Percentiles rank a stretch among this genome's conserved stretches.
Evolutionary conservation across 176 grass and related monocot species (phyloP).

Genomic region (Coix lacrymajobi): DNA sequence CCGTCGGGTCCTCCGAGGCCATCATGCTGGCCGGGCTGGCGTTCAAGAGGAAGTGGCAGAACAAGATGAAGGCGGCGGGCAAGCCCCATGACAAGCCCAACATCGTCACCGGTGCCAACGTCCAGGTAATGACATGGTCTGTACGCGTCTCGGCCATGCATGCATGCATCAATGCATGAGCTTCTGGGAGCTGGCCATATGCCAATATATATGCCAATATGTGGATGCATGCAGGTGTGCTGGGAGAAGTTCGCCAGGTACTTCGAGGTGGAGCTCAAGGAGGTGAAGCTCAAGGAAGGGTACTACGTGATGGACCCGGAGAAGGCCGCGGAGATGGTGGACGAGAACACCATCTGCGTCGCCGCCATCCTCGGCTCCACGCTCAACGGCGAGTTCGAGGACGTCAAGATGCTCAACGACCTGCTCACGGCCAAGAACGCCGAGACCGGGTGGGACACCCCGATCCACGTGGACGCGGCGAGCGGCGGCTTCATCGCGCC

Average conservation of each 20-base stretch:
- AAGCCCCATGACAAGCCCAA: slow-evolving; percentile 73
- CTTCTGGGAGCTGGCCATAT: too few relatives aligned
- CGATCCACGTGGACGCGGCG: slow-evolving; percentile 71
- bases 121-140: too few relatives aligned
- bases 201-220: too few relatives aligned
- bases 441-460: slow-evolving; percentile 69
- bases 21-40: slow-evolving; percentile 78
- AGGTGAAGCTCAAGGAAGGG: slow-evolving; percentile 64
- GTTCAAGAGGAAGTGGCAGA: slow-evolving; percentile 78
- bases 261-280: slow-evolving; percentile 78
- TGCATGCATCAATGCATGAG: too few relatives aligned
- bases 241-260: slow-evolving; percentile 81
- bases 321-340: slow-evolving; percentile 62
- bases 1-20: slow-evolving; percentile 76
- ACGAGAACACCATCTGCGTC: slow-evolving; percentile 87
- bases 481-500: slow-evolving; percentile 84
- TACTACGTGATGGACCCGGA: slow-evolving; percentile 70
- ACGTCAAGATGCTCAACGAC: slow-evolving; percentile 64
- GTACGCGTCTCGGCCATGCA: too few relatives aligned
- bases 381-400: slow-evolving; percentile 77
- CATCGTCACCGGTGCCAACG: slow-evolving; percentile 77
- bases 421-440: slow-evolving; percentile 54
- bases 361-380: slow-evolving; percentile 82
- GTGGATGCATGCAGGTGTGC: slow-evolving; percentile 67
- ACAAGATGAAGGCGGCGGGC: slow-evolving; percentile 53